These are phyloP conservation scores for Priceomyces medius DNA, from an alignment of 805 yeast genomes.

Conservation along the genomic window DNA sequence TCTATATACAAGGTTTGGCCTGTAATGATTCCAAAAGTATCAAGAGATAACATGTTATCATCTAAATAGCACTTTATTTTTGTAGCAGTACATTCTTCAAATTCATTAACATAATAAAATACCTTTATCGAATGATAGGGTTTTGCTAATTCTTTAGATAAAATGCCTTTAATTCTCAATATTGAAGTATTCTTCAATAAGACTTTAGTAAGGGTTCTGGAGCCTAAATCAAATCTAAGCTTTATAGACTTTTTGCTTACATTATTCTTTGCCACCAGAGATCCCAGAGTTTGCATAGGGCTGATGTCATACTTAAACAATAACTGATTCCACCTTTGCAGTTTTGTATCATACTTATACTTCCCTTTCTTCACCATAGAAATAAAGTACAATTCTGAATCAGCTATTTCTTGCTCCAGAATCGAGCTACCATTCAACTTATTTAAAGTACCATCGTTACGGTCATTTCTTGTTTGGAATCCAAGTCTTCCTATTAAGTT, in stretches of 20 bases:
- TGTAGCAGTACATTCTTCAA: conserved; percentile 11
- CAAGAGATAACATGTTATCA: conserved; percentile 29
- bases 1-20: conserved; percentile 12
- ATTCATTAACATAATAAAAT: conserved; percentile 25
- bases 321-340: conserved; percentile 45
- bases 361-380: conserved; percentile 43
- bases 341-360: conserved; percentile 14
- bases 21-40: conserved; percentile 13
- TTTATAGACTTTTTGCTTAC: conserved; percentile 8
- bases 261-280: not conserved
- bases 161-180: conserved; percentile 33
- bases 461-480: conserved; percentile 12
- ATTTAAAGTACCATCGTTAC: conserved; percentile 23
- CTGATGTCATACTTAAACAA: conserved; percentile 31
- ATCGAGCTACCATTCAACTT: conserved; percentile 61
- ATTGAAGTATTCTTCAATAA: conserved; percentile 27
- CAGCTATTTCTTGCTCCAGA: conserved; percentile 46
- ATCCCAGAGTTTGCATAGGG: not conserved
- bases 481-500: conserved; percentile 47
- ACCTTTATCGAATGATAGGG: conserved; percentile 26
- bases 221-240: conserved; percentile 8
- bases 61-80: conserved; percentile 19
- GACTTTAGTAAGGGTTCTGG: conserved; percentile 11
- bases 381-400: conserved; percentile 69
- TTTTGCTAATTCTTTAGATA: conserved; percentile 15